Percentiles rank a stretch among this genome's conserved stretches.
These are phyloP conservation scores for Gigaspora rosea DNA, from an alignment of 192 early-diverging fungal genomes.

Conservation along the genomic window DNA sequence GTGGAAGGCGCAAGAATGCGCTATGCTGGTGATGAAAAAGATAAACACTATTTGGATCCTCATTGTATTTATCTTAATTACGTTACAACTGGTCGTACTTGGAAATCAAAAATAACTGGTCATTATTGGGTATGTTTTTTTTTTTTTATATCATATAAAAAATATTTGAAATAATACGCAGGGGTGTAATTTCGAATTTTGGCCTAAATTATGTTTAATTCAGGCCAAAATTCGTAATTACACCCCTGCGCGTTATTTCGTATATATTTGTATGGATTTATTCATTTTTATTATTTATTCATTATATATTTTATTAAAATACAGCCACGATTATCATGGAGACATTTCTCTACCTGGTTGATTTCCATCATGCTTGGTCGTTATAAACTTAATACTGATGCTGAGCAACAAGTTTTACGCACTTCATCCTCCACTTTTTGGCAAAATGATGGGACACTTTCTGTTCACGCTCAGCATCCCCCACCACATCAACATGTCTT, in stretches of 20 bases:
- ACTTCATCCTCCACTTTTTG: constrained; percentile 28
- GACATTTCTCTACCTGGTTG: background rate
- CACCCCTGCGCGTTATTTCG: no score
- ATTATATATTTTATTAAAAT: background rate
- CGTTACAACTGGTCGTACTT: constrained; percentile 1
- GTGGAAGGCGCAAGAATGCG: constrained; percentile 27
- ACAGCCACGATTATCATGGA: constrained; percentile 24
- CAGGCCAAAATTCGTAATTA: no score
- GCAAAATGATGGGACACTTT: constrained; percentile 26
- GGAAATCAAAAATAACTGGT: constrained; percentile 27
- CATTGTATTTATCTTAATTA: constrained; percentile 30
- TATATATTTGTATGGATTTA: background rate
- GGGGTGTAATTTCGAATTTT: no score
- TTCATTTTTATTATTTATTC: no score
- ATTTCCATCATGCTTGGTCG: constrained; percentile 22
- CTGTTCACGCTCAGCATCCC: constrained; percentile 8
- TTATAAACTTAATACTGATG: constrained; percentile 14
- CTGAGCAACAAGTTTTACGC: constrained; percentile 28
- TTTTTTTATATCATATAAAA: no score
- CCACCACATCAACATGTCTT: constrained; percentile 21
- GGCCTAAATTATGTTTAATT: no score
- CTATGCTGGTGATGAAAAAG: constrained; percentile 17
- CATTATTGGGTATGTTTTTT: constrained; percentile 15
- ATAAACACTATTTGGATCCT: constrained; percentile 17
- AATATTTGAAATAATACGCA: no score